Conservation (phyloP, 2,329 filamentous ascomycete genomes). For the Microcyclospora tardicrescens region DNA sequence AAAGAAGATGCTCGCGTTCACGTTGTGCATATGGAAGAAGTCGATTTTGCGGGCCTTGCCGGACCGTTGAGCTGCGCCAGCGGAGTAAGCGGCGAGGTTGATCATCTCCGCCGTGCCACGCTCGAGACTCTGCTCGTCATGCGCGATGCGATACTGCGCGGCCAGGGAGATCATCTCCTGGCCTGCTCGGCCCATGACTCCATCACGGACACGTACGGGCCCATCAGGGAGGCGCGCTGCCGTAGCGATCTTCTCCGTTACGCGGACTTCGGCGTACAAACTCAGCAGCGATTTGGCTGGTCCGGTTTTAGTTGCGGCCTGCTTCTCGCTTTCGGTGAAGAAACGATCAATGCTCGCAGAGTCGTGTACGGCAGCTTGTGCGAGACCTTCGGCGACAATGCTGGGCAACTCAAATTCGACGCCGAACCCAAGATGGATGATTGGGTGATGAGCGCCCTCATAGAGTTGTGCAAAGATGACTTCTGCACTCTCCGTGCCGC, state of each 20-base stretch:
- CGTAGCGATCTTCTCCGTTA: slow-evolving; percentile 41
- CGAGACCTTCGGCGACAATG: slow-evolving; percentile 64
- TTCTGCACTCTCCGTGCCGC: slow-evolving; percentile 48
- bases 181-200: slow-evolving; percentile 3
- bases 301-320: slow-evolving; percentile 17
- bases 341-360: slow-evolving; percentile 38
- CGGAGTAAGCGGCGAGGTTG: slow-evolving; percentile 5
- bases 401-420: slow-evolving; percentile 69
- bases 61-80: slow-evolving; percentile 4
- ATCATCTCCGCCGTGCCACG: slow-evolving; percentile 2
- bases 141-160: slow-evolving; percentile 3
- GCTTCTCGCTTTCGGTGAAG: slow-evolving; percentile 40
- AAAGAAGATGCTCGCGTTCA: slow-evolving; percentile 24
- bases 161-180: slow-evolving; percentile 3
- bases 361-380: slow-evolving; percentile 57
- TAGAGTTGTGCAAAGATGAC: slow-evolving; percentile 56
- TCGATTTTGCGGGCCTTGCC: slow-evolving; percentile 10
- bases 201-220: slow-evolving; percentile 1
- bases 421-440: slow-evolving; percentile 74
- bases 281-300: slow-evolving; percentile 34
- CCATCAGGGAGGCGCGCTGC: slow-evolving; percentile 29
- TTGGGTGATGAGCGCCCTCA: slow-evolving; percentile 57
- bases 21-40: slow-evolving; percentile 23
- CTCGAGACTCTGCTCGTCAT: slow-evolving; percentile 2
- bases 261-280: slow-evolving; percentile 47